Percentiles rank a stretch among this genome's conserved stretches.
Evolutionary conservation across 2,329 filamentous ascomycete genomes (phyloP).

Genomic region (Cytospora mali): DNA sequence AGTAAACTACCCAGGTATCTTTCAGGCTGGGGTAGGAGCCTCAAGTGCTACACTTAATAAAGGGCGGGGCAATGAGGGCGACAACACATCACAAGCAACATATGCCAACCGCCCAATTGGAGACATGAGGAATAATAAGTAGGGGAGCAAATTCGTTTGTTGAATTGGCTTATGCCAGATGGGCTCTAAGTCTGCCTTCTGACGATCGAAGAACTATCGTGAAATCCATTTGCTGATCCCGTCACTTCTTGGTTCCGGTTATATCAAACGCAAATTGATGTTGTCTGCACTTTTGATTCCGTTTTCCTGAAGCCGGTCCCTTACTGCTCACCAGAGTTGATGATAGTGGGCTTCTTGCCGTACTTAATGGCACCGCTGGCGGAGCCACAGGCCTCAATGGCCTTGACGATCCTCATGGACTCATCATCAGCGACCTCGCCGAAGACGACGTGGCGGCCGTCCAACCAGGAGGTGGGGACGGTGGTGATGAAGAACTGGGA

Average conservation of each 20-base stretch:
- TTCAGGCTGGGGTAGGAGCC: not conserved
- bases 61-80: not conserved
- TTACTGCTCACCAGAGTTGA: conserved; percentile 55
- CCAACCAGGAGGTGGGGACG: conserved; percentile 82
- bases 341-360: conserved; percentile 60
- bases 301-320: conserved; percentile 9
- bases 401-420: conserved; percentile 58
- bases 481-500: conserved; percentile 99
- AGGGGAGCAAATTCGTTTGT: conserved; percentile 22
- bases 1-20: not conserved
- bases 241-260: conserved; percentile 1
- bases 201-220: conserved; percentile 18
- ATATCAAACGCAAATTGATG: conserved; percentile 7
- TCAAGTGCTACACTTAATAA: not conserved
- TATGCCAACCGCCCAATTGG: not conserved
- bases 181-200: conserved; percentile 6
- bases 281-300: conserved; percentile 3
- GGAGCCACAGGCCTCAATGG: conserved; percentile 63
- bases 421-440: conserved; percentile 65
- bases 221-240: conserved; percentile 11
- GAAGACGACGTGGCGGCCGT: conserved; percentile 84
- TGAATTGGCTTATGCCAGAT: conserved; percentile 16
- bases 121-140: not conserved
- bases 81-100: not conserved
- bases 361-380: conserved; percentile 58